Evolutionary conservation across 345 rosid species (phyloP), one percentile per base, ranked within the genome.

Genomic region (Combretum micranthum): DNA sequence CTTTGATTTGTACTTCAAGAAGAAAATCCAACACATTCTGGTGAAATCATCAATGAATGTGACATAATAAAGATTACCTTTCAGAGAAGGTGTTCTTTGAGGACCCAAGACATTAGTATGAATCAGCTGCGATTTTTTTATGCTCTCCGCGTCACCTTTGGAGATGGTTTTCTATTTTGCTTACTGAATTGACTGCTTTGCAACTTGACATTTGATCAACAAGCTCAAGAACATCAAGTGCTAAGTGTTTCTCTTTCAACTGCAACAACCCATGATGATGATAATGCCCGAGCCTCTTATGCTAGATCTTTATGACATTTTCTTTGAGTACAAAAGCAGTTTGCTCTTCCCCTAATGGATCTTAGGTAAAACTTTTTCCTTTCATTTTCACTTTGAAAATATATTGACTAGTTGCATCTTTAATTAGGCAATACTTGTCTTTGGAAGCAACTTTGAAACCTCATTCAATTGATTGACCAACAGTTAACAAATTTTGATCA

Each of bases 321-420:
- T 4, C 6, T 32, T 4, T 32, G 9, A 32, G 6, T 32, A 11
- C 10, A 32, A 32, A 32, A 4, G 39, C 39, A 32, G 10, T 11
- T 4, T 32, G 39, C 39, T 32, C 39, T 7, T 2, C 39, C 39
- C 50, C 15, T 12, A 53, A 66, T 66, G 47, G 17, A 52, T 69
- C 12, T 1, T 20, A 19, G 4, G 26, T 8, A 15, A 87, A 83
- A 69, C 88, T 80, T 25, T 70, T 80, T 58, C 46, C 23, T 11
- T 39, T 42, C 61, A 19, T 44, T 15, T 44, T 44, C 5, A 44
- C 46, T 8, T 20, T 44, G 20, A 58, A 23, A n/a, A 47, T 42
- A 14, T 22, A 14, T 12, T 47, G 2, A 45, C 23, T 20, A 4
- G 4, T 14, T 9, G 19, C 32, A 57, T 72, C 50, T 9, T 25